These are phyloP conservation scores for Schizosaccharomyces lindneri DNA, from an alignment of 805 yeast genomes.

Conservation along the genomic window DNA sequence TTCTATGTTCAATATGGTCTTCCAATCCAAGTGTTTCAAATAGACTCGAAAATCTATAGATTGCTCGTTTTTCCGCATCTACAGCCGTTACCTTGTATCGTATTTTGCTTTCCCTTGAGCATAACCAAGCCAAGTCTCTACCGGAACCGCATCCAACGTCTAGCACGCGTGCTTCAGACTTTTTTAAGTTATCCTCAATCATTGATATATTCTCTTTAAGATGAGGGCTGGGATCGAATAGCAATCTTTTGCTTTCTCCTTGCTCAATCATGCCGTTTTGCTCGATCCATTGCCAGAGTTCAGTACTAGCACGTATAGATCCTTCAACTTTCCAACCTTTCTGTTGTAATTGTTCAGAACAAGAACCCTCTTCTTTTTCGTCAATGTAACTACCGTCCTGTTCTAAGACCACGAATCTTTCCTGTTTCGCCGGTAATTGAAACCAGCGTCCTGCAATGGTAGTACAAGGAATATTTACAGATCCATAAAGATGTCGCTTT, in stretches of 20 bases:
- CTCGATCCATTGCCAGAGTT: background rate
- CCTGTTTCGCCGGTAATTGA: conserved; percentile 1
- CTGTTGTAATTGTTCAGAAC: background rate
- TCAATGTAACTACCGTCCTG: background rate
- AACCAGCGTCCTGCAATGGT: background rate
- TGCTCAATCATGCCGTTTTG: background rate
- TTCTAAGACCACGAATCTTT: background rate
- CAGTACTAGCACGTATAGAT: background rate
- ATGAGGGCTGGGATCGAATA: background rate
- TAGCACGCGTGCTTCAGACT: background rate
- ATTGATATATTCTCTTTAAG: background rate
- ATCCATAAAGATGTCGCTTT: background rate
- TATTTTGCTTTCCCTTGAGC: background rate
- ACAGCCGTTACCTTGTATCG: background rate
- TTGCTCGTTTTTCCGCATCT: background rate
- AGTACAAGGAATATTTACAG: background rate
- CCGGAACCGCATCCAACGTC: conserved; percentile 1
- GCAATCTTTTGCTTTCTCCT: background rate
- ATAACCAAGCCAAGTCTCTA: background rate
- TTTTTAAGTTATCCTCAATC: background rate
- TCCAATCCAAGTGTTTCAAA: background rate
- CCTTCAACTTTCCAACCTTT: background rate
- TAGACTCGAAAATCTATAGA: background rate
- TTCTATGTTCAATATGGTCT: background rate
- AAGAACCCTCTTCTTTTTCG: background rate